Evolutionary conservation across 2,329 filamentous ascomycete genomes (phyloP).

Genomic region (Penicillium sp.): DNA sequence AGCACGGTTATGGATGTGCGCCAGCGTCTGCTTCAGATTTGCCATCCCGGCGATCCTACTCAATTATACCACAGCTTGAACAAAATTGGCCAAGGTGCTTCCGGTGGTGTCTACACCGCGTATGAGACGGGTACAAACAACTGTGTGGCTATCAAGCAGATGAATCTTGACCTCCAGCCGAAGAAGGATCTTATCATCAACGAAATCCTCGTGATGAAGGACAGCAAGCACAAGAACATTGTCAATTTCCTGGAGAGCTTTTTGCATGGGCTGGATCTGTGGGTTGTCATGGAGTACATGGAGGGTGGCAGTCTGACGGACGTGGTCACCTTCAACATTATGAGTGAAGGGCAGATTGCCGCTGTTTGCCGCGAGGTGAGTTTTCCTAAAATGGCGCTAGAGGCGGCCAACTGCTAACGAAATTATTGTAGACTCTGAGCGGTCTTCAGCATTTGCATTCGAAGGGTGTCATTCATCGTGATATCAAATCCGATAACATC

Average conservation of each 20-base stretch:
- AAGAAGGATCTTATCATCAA: constrained; percentile 99
- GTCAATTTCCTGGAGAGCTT: constrained; percentile 99
- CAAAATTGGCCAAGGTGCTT: constrained; percentile 97
- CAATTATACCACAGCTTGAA: constrained; percentile 84
- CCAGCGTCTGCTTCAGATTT: constrained; percentile 83
- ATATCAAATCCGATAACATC: constrained; percentile 99
- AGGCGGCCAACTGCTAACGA: constrained; percentile 30
- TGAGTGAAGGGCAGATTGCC: constrained; percentile 97
- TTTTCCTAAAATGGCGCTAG: constrained; percentile 14
- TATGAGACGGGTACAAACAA: constrained; percentile 83
- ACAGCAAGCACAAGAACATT: constrained; percentile 97
- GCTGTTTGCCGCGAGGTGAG: constrained; percentile 85
- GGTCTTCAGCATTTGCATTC: constrained; percentile 95
- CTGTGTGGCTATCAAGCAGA: constrained; percentile 97
- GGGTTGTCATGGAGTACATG: constrained; percentile 99
- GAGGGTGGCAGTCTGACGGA: constrained; percentile 97
- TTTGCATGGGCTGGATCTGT: constrained; percentile 84
- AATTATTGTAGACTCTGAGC: constrained; percentile 68
- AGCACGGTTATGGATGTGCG: constrained; percentile 84
- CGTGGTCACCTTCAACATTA: constrained; percentile 98
- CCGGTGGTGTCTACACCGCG: constrained; percentile 92
- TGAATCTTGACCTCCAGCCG: constrained; percentile 97
- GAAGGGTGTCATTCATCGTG: constrained; percentile 96
- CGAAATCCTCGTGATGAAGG: constrained; percentile 98
- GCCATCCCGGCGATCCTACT: constrained; percentile 85